Conservation (phyloP, 192 early-diverging fungal species). For the Kickxella alabastrina region DNA sequence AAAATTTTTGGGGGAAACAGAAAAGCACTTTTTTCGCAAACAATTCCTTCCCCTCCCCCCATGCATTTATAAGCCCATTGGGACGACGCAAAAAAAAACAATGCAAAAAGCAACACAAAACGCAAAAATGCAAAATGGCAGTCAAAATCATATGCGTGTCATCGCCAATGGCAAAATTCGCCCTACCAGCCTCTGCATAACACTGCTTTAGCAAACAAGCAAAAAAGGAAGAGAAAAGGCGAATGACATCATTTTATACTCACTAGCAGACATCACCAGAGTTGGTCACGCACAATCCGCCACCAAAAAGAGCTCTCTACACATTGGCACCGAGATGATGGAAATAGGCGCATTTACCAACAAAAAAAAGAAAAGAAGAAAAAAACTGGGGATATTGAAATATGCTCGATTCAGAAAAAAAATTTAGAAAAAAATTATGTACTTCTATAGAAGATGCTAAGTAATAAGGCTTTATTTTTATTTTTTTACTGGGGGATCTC, state of each 20-base stretch:
- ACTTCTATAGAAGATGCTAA: too few relatives aligned
- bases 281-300: too few relatives aligned
- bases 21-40: not conserved
- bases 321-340: not conserved
- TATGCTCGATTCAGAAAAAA: not conserved
- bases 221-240: too few relatives aligned
- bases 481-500: constrained; percentile 22
- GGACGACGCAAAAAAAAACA: not conserved
- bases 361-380: not conserved
- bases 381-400: not conserved
- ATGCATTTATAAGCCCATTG: too few relatives aligned
- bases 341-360: not conserved
- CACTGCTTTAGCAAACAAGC: too few relatives aligned
- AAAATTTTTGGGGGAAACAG: not conserved
- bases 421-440: too few relatives aligned
- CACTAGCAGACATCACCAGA: too few relatives aligned
- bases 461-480: too few relatives aligned
- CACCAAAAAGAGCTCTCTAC: not conserved
- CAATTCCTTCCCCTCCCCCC: not conserved
- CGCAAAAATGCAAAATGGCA: not conserved
- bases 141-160: not conserved
- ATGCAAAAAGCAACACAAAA: not conserved
- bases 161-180: too few relatives aligned
- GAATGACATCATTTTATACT: too few relatives aligned
- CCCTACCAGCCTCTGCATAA: too few relatives aligned